A percentile compares a stretch with the other conserved stretches of the same genome.
phyloP scores from a whole-genome alignment of 75 land plant species.

The Sequoiadendron giganteum region DNA sequence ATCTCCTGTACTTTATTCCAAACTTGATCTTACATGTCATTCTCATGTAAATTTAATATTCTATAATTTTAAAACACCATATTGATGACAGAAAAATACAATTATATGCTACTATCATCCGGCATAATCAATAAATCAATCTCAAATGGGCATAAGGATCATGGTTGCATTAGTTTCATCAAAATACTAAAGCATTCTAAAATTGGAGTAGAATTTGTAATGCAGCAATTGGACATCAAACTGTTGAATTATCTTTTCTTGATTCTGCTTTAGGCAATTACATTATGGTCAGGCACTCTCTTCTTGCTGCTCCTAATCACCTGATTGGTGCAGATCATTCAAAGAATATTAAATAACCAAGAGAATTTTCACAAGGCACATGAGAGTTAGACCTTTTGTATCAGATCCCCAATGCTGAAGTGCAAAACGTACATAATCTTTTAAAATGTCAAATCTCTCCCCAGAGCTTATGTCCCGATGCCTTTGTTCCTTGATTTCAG shows the following conservation, averaged over 20 bases:
- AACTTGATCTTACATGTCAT: not conserved
- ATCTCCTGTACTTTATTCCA: not conserved
- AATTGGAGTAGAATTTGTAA: not conserved
- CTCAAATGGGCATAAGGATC: not conserved
- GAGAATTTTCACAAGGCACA: not conserved
- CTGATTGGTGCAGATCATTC: not conserved
- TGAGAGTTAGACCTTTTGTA: constrained; percentile 68
- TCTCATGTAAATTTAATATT: not conserved
- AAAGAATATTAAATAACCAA: not conserved
- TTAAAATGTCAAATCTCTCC: constrained; percentile 73
- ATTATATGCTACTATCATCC: not conserved
- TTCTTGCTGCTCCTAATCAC: not conserved
- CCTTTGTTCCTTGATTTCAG: constrained; percentile 97
- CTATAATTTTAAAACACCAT: not conserved
- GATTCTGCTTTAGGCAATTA: not conserved
- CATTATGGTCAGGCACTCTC: not conserved
- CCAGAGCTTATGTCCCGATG: constrained; percentile 95
- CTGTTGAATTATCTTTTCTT: not conserved
- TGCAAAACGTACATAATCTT: constrained; percentile 82
- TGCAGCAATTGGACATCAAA: not conserved
- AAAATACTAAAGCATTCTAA: not conserved
- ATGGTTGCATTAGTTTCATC: not conserved
- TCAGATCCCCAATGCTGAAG: constrained; percentile 99
- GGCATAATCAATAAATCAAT: not conserved
- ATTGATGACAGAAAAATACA: not conserved